phyloP scores from a whole-genome alignment of 2,329 filamentous ascomycete genomes.

The Sporothrix phasma region DNA sequence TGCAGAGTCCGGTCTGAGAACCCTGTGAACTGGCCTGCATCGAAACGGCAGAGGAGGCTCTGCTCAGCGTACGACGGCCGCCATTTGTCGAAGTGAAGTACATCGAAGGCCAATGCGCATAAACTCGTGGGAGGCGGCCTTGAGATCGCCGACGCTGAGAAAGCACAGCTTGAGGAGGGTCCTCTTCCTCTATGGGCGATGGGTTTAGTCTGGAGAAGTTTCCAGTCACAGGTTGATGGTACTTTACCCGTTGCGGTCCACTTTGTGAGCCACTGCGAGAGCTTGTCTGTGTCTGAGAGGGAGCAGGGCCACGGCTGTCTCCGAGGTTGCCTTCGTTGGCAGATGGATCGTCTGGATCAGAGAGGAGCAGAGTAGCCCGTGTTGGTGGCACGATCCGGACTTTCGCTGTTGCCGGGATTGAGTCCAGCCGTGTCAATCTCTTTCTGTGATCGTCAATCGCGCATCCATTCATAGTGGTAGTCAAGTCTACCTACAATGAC shows the following conservation, averaged over 20 bases:
- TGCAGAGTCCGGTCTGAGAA: neutral
- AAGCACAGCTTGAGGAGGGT: slow-evolving; percentile 18
- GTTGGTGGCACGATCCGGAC: slow-evolving; percentile 17
- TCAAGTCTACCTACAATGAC: slow-evolving; percentile 3
- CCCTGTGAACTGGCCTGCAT: neutral
- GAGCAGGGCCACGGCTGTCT: neutral
- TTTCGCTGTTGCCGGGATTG: slow-evolving; percentile 12
- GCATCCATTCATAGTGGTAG: neutral
- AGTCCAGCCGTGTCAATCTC: slow-evolving; percentile 5
- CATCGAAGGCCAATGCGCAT: slow-evolving; percentile 17
- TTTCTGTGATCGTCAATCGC: neutral
- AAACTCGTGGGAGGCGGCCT: slow-evolving; percentile 16
- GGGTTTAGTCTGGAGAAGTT: no score
- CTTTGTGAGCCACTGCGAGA: neutral
- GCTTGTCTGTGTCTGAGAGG: neutral
- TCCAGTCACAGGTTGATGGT: no score
- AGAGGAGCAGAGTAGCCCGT: slow-evolving; percentile 14
- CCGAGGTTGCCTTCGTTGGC: no score
- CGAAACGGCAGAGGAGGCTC: neutral
- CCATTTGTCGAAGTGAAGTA: slow-evolving; percentile 12
- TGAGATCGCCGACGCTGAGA: slow-evolving; percentile 18
- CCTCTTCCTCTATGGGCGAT: slow-evolving; percentile 10
- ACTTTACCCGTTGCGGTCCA: slow-evolving; percentile 5
- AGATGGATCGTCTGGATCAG: neutral
- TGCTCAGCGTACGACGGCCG: neutral